Percentiles rank a stretch among this genome's conserved stretches.
phyloP scores from a whole-genome alignment of 2,329 filamentous ascomycete genomes.

The Pseudonectria buxi region DNA sequence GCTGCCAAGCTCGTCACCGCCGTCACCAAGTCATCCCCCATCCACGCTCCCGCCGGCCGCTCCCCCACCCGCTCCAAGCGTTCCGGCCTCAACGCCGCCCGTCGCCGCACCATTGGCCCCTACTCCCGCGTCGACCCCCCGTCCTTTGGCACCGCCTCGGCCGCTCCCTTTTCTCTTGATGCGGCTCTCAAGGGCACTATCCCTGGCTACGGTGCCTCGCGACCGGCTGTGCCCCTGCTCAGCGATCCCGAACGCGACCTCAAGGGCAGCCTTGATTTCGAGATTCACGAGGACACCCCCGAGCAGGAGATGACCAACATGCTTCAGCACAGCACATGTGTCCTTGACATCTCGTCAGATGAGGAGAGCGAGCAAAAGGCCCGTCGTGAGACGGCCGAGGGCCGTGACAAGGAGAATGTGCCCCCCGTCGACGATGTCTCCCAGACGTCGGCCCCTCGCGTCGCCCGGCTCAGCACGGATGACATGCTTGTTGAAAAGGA shows the following conservation, averaged over 20 bases:
- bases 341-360: constrained; percentile 83
- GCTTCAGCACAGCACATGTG: constrained; percentile 82
- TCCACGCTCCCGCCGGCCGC: constrained; percentile 68
- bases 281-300: constrained; percentile 86
- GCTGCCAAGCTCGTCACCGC: constrained; percentile 38
- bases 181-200: constrained; percentile 75
- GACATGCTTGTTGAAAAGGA: constrained; percentile 58
- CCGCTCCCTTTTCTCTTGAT: constrained; percentile 74
- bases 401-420: constrained; percentile 86
- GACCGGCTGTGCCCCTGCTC: constrained; percentile 23
- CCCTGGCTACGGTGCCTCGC: constrained; percentile 46
- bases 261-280: constrained; percentile 76
- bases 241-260: constrained; percentile 35
- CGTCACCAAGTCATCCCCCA: constrained; percentile 44
- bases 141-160: constrained; percentile 45
- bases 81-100: constrained; percentile 59
- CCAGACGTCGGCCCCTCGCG: constrained; percentile 42
- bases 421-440: constrained; percentile 64
- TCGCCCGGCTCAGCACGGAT: constrained; percentile 29
- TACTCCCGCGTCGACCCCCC: constrained; percentile 68
- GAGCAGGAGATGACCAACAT: constrained; percentile 89
- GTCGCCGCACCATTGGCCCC: constrained; percentile 56
- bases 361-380: constrained; percentile 61
- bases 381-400: constrained; percentile 46
- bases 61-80: constrained; percentile 69